Base-by-base conservation (phyloP, 2,329 filamentous ascomycete genomes). In the Eurotiales sp. region DNA sequence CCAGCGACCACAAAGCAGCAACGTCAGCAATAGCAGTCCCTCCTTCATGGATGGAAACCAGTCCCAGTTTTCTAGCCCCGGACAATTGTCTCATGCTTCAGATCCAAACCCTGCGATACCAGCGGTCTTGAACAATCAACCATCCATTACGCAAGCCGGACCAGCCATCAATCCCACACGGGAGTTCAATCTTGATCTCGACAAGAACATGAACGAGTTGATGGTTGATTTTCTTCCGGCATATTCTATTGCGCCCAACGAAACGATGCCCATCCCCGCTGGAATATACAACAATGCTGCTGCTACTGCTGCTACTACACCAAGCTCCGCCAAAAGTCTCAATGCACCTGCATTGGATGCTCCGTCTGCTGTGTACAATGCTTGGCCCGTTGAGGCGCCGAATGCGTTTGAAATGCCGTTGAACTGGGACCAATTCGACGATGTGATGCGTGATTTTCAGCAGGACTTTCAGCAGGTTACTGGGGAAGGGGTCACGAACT, bases 401-500 rank as follows among this genome's bases (percentile, higher is more conserved):
- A 48, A 47, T 22, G n/a, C 39, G 19, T 49, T 55, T 22, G 53
- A 48, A 1, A 29, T 59, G 3, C 51, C 62, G 5, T 53, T 65
- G 25, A 62, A 58, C 37, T 69, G 67, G 65, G 62, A 65, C 30
- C 64, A 68, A 22, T 69, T 68, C 62, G 66, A 69, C 45, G 60
- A 65, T 44, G 66, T 70, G n/a, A 64, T 70, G 62, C 66, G 66
- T 12, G 68, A 70, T 34, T 70, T 70, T 48, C 67, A 70, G 41
- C 58, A 61, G 55, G 68, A 69, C 42, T 53, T 70, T 32, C 62
- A 65, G 1, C 56, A 61, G 36, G 40, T 29, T 12, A 39, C 55
- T 22, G 47, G 52, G 14, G 55, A 29, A 44, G 51, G 49, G 25
- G 22, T 36, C 46, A 59, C 47, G 15, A 59, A 65, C 17, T 40